phyloP scores from a whole-genome alignment of 164 flowering plant genomes.

The Chimonanthus praecox region DNA sequence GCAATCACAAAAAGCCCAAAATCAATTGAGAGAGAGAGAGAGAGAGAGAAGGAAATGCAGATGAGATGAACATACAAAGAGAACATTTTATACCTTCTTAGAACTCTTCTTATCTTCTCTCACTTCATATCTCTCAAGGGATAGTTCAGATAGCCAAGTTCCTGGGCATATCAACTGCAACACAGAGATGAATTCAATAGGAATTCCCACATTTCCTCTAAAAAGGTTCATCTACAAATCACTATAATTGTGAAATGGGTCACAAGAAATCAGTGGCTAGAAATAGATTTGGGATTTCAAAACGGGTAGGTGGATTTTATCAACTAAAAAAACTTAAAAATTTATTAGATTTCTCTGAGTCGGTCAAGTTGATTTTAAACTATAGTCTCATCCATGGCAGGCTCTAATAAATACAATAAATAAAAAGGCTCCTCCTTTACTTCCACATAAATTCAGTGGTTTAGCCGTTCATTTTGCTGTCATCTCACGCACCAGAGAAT shows the following conservation, averaged over 20 bases:
- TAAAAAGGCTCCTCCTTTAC: too few relatives aligned
- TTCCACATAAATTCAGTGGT: too few relatives aligned
- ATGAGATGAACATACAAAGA: too few relatives aligned
- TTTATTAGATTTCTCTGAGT: neutral
- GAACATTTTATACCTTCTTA: slow-evolving; percentile 58
- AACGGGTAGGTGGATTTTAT: too few relatives aligned
- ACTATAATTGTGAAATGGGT: neutral
- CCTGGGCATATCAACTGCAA: slow-evolving; percentile 88
- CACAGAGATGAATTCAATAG: neutral
- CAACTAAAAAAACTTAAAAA: neutral
- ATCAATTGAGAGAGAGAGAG: neutral
- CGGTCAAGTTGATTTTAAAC: neutral
- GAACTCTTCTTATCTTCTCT: slow-evolving; percentile 70
- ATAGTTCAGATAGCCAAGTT: slow-evolving; percentile 78
- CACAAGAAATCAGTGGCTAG: too few relatives aligned
- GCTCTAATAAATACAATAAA: too few relatives aligned
- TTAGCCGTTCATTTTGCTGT: too few relatives aligned
- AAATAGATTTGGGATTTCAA: too few relatives aligned
- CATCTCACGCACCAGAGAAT: too few relatives aligned
- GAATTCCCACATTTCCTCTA: neutral
- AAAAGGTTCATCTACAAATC: neutral
- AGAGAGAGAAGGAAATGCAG: neutral
- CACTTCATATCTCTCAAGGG: slow-evolving; percentile 85
- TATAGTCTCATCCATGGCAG: too few relatives aligned
- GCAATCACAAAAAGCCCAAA: slow-evolving; percentile 14